Evolutionary conservation across 2,329 filamentous ascomycete species (phyloP).

Genomic region (Pleoardoris graminearum): DNA sequence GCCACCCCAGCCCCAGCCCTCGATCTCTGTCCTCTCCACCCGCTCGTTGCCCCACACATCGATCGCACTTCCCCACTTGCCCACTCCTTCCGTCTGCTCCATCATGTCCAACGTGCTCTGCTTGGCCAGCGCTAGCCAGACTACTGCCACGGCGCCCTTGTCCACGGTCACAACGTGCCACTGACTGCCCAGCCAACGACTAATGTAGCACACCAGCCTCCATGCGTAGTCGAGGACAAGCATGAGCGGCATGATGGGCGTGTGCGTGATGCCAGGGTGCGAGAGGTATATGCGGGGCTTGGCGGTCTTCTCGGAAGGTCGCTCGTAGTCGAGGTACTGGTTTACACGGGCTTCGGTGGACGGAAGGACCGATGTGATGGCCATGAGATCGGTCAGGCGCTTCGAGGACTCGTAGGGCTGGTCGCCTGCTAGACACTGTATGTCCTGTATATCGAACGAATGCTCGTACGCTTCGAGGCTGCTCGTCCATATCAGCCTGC

Average conservation of each 20-base stretch:
- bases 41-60: conserved; percentile 61
- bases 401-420: conserved; percentile 85
- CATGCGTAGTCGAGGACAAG: conserved; percentile 72
- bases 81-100: conserved; percentile 56
- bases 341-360: conserved; percentile 56
- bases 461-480: conserved; percentile 71
- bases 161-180: conserved; percentile 86
- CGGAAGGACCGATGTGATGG: conserved; percentile 72
- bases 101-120: conserved; percentile 64
- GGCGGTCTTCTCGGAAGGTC: conserved; percentile 19
- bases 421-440: conserved; percentile 69
- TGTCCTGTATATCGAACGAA: conserved; percentile 67
- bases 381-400: conserved; percentile 80
- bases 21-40: conserved; percentile 78
- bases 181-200: conserved; percentile 77
- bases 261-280: conserved; percentile 86
- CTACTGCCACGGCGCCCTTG: conserved; percentile 72
- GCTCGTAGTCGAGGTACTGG: conserved; percentile 25
- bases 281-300: conserved; percentile 72
- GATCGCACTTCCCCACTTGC: conserved; percentile 84
- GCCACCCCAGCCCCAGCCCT: conserved; percentile 76
- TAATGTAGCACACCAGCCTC: conserved; percentile 67
- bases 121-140: conserved; percentile 75
- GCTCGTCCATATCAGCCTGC: conserved; percentile 83
- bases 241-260: conserved; percentile 76